Percentiles rank a stretch among this genome's conserved stretches.
Conservation (phyloP, 768 basidiomycete genomes). For the Mycena olivaceomarginata region DNA sequence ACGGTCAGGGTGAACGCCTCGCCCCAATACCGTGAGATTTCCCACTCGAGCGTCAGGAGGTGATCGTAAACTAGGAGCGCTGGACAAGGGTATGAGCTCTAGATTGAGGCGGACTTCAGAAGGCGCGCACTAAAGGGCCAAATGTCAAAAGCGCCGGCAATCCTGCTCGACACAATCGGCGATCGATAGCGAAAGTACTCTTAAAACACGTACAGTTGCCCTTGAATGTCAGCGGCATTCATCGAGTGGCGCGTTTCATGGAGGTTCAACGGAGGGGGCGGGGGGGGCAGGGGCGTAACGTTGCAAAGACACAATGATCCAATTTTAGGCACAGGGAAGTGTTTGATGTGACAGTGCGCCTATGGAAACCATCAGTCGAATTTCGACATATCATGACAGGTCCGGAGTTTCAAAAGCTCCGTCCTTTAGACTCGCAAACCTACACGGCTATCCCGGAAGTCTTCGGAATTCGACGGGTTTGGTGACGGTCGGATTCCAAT, state of each 20-base stretch:
- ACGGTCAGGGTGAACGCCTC: too few relatives aligned
- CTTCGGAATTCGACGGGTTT: too few relatives aligned
- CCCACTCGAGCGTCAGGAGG: too few relatives aligned
- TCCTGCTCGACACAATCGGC: not conserved
- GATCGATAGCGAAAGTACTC: not conserved
- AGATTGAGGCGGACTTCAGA: not conserved
- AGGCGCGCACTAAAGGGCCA: conserved; percentile 3
- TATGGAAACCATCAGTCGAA: not conserved
- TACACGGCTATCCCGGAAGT: too few relatives aligned
- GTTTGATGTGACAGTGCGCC: not conserved
- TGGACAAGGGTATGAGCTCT: not conserved
- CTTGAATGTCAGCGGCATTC: not conserved
- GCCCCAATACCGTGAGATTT: too few relatives aligned
- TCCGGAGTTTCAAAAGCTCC: too few relatives aligned
- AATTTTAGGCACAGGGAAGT: not conserved
- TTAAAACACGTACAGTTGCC: not conserved
- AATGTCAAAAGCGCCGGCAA: conserved; percentile 6
- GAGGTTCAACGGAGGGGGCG: not conserved
- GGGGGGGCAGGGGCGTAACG: not conserved
- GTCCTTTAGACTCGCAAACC: too few relatives aligned
- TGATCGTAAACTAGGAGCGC: not conserved
- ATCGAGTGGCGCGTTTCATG: conserved; percentile 6
- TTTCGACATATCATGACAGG: not conserved
- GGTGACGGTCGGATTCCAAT: too few relatives aligned
- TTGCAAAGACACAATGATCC: not conserved